Evolutionary conservation across 306 rosid genomes (phyloP).

Genomic region (Trichosanthes cucumerina): DNA sequence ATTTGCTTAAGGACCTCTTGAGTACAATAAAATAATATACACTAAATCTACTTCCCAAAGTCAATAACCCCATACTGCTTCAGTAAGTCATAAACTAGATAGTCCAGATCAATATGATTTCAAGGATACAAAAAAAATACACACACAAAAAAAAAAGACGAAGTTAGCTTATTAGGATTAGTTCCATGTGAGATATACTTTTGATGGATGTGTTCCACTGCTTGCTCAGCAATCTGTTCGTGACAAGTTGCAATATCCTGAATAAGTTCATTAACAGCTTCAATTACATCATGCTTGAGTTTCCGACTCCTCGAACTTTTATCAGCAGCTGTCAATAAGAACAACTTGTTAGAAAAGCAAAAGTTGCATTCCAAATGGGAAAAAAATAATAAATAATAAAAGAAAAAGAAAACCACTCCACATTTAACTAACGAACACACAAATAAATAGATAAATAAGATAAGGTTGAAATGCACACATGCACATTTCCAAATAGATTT

Average conservation of each 20-base stretch:
- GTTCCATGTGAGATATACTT: conserved; percentile 33
- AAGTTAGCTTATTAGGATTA: background rate
- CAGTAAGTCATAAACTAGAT: background rate
- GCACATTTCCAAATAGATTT: background rate
- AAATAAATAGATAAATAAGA: background rate
- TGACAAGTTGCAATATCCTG: conserved; percentile 80
- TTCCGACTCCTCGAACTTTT: conserved; percentile 69
- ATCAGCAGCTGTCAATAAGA: conserved; percentile 60
- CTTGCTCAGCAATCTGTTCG: conserved; percentile 96
- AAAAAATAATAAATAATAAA: background rate
- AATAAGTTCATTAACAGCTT: conserved; percentile 94
- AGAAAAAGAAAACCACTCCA: background rate
- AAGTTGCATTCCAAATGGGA: background rate
- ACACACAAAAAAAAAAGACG: background rate
- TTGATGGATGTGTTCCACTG: conserved; percentile 98
- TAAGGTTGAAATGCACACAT: background rate
- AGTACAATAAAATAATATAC: background rate
- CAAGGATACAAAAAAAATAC: background rate
- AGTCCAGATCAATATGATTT: background rate
- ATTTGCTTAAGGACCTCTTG: background rate
- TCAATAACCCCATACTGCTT: background rate
- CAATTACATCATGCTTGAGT: conserved; percentile 96
- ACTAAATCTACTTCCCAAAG: background rate
- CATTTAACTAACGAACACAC: background rate
- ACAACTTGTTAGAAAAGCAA: background rate